Base-by-base conservation (phyloP, 2,329 filamentous ascomycete genomes). In the Lachnum nothofagi region DNA sequence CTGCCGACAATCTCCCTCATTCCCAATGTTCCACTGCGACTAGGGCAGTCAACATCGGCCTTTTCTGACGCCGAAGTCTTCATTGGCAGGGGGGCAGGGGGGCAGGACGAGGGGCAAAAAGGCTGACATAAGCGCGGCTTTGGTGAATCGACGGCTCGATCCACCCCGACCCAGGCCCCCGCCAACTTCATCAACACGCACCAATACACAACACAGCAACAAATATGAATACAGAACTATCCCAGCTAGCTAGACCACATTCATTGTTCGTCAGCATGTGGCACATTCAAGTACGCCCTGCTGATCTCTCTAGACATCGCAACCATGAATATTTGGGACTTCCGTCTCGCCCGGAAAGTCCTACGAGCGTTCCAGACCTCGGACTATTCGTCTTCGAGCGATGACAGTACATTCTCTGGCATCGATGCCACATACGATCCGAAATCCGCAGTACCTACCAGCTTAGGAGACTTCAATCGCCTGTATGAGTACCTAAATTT, bases 381-480 rank as follows among this genome's bases (percentile, higher is more conserved):
- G 12, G 17, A 17, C 8, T 37, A 16, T 14, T 17, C 16, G 14
- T 16, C 31, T 6, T 16, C 17, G 14, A 22, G 17, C 17, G 34
- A 19, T 14, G 19, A 17, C 19, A 19, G 19, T 4, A 37, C n/a
- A 22, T 12, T 17, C 17, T 27, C 12, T 6, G 12, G 25, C 6
- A 24, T 35, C 10, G 35, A 56, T 35, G 22, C 40, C 12, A 20
- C 47, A 9, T 55, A 46, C 49, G 45, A 58, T 38, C 52, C 55
- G 6, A 53, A 44, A 45, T 17, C 35, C 22, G 39, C 46, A 20
- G 42, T 42, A 17, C 27, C 47, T 17, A 50, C 39, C 5, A 41
- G 47, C 16, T 29, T 62, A 20, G 59, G 59, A 22, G 58, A 62
- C 29, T 60, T 62, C 22, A 51, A 52, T 31, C 49, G 56, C 31